Percentiles rank a stretch among this genome's conserved stretches.
These are phyloP conservation scores for Psilocybe azurescens DNA, from an alignment of 768 basidiomycete species.

Conservation along the genomic window DNA sequence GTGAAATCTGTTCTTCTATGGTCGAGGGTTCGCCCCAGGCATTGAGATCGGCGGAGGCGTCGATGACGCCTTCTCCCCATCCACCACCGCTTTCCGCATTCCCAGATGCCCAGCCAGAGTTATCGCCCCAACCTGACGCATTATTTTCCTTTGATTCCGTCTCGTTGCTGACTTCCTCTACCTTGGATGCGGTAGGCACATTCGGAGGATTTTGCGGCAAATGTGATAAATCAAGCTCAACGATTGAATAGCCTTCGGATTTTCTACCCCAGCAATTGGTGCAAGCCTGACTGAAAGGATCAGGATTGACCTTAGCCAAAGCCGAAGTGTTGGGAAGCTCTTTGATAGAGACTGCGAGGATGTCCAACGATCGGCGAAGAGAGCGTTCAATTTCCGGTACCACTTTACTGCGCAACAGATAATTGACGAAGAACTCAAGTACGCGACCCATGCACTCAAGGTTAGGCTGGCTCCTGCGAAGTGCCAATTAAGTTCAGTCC, in stretches of 20 bases:
- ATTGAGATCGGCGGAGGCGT: not conserved
- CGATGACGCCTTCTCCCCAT: not conserved
- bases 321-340: constrained; percentile 57
- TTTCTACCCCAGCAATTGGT: constrained; percentile 53
- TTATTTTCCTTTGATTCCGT: not conserved
- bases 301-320: constrained; percentile 52
- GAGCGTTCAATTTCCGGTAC: constrained; percentile 49
- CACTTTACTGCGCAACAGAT: constrained; percentile 47
- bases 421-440: constrained; percentile 50
- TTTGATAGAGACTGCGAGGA: constrained; percentile 44
- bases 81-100: not conserved
- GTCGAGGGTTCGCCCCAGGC: not conserved
- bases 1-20: not conserved
- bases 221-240: constrained; percentile 17
- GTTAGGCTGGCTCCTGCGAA: constrained; percentile 45
- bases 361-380: constrained; percentile 50
- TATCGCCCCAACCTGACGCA: constrained; percentile 7
- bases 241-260: constrained; percentile 42
- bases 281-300: constrained; percentile 55
- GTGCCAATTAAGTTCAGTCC: constrained; percentile 3
- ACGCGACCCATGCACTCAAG: constrained; percentile 46
- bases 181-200: not conserved
- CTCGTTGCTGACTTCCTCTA: constrained; percentile 10
- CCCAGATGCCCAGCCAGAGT: not conserved
- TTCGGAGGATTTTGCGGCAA: not conserved